Evolutionary conservation across 495 filamentous ascomycete species (phyloP).

Genomic region (Neurospora intermedia): DNA sequence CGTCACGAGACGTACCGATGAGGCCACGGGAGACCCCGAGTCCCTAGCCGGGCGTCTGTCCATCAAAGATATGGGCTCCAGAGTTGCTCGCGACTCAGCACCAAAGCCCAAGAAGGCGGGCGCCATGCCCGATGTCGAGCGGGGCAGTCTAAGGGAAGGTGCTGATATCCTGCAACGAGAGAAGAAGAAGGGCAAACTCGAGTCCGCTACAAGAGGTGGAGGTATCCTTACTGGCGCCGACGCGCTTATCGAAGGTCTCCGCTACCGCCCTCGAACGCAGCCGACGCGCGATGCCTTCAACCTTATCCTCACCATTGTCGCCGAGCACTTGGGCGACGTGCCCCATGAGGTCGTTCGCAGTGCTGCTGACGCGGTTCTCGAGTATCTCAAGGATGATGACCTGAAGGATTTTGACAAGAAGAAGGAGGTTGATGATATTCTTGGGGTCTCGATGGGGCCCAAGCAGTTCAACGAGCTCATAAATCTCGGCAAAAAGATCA

Average conservation of each 20-base stretch:
- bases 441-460: constrained; percentile 68
- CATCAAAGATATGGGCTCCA: constrained; percentile 86
- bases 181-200: constrained; percentile 77
- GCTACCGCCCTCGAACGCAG: constrained; percentile 81
- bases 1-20: constrained; percentile 80
- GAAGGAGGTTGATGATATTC: constrained; percentile 87
- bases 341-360: constrained; percentile 84
- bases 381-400: constrained; percentile 87
- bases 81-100: constrained; percentile 65
- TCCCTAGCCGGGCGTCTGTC: constrained; percentile 89
- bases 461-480: constrained; percentile 97
- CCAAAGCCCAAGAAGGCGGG: constrained; percentile 66
- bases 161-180: constrained; percentile 78
- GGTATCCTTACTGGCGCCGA: constrained; percentile 80
- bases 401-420: constrained; percentile 98
- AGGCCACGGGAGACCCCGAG: constrained; percentile 94
- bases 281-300: constrained; percentile 94
- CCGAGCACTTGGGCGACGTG: constrained; percentile 82
- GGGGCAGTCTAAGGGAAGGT: constrained; percentile 72
- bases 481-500: constrained; percentile 97
- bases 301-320: constrained; percentile 83
- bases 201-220: constrained; percentile 58
- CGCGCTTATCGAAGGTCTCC: constrained; percentile 69
- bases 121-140: constrained; percentile 55
- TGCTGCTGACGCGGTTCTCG: constrained; percentile 87